Conservation (phyloP, 2,329 filamentous ascomycete species). For the Clonostachys sp. region DNA sequence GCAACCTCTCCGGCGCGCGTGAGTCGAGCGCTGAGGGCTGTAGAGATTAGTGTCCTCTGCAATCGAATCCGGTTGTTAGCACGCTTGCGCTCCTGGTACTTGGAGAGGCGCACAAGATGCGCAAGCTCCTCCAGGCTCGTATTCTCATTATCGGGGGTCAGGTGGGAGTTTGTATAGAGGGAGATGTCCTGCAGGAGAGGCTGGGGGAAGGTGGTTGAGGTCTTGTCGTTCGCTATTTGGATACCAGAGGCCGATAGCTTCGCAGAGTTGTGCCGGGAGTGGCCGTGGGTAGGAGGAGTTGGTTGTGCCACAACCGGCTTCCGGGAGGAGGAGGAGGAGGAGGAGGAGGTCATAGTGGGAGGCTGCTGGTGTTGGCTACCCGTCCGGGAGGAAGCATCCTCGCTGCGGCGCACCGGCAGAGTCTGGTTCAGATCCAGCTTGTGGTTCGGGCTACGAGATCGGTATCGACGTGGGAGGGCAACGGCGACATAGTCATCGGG, state of each 20-base stretch:
- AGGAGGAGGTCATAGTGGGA: slow-evolving; percentile 22
- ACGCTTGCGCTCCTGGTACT: slow-evolving; percentile 78
- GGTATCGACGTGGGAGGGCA: slow-evolving; percentile 42
- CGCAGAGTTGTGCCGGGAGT: slow-evolving; percentile 16
- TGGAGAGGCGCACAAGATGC: slow-evolving; percentile 71
- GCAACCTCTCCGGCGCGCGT: slow-evolving; percentile 71
- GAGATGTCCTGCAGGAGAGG: slow-evolving; percentile 63
- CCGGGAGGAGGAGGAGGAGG: slow-evolving; percentile 24
- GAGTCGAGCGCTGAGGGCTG: slow-evolving; percentile 69
- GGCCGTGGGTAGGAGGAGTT: slow-evolving; percentile 18
- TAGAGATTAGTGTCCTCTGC: slow-evolving; percentile 70
- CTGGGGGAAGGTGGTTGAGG: slow-evolving; percentile 35
- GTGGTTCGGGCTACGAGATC: slow-evolving; percentile 51
- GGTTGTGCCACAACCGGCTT: slow-evolving; percentile 47
- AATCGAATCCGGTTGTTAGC: slow-evolving; percentile 68
- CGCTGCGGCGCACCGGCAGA: slow-evolving; percentile 34
- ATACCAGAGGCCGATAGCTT: slow-evolving; percentile 2
- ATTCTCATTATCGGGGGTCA: slow-evolving; percentile 38
- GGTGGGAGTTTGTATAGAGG: slow-evolving; percentile 58
- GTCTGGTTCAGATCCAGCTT: slow-evolving; percentile 37
- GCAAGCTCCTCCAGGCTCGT: slow-evolving; percentile 74
- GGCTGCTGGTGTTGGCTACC: slow-evolving; percentile 26
- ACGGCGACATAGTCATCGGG: slow-evolving; percentile 45
- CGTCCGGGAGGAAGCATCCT: slow-evolving; percentile 34
- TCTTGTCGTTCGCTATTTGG: slow-evolving; percentile 20